Conservation (phyloP, 1,139 yeast genomes). For the Meyerozyma smithsonii region DNA sequence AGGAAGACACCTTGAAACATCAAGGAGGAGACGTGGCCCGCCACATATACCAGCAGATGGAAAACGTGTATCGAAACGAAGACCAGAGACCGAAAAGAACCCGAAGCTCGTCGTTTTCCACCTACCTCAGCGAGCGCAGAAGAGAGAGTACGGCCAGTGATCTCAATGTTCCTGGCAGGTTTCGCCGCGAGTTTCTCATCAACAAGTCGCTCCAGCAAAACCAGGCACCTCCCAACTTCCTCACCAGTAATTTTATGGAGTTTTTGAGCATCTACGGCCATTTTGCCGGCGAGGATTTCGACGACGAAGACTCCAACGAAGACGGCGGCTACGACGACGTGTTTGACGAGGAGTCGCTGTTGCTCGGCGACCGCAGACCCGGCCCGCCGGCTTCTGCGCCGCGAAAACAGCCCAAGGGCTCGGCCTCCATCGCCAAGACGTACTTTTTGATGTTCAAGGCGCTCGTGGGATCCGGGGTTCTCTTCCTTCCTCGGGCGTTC, state of each 20-base stretch:
- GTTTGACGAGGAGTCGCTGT: conserved; percentile 22
- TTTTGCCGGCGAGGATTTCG: conserved; percentile 78
- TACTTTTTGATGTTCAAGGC: conserved; percentile 67
- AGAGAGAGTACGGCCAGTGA: conserved; percentile 64
- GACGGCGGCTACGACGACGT: conserved; percentile 31
- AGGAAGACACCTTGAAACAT: conserved; percentile 38
- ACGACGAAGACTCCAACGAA: conserved; percentile 60
- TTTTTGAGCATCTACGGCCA: conserved; percentile 74
- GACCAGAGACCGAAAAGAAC: conserved; percentile 19
- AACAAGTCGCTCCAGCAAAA: conserved; percentile 18
- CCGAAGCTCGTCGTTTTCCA: conserved; percentile 38
- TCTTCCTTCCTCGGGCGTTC: conserved; percentile 71
- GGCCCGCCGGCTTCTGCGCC: conserved; percentile 1
- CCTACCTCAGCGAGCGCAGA: conserved; percentile 35
- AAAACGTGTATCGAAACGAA: conserved; percentile 14
- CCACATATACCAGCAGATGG: conserved; percentile 43
- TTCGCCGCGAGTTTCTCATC: conserved; percentile 61
- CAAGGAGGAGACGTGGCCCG: conserved; percentile 76
- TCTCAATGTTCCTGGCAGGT: conserved; percentile 75
- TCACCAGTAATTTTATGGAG: conserved; percentile 68
- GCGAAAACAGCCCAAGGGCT: conserved; percentile 13
- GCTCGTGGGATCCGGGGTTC: conserved; percentile 74
- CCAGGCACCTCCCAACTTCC: conserved; percentile 37
- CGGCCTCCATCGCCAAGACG: conserved; percentile 31
- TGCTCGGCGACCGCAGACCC: conserved; percentile 15